Evolutionary conservation across 371 early-diverging fungal species (phyloP).

Genomic region (Mucor velutinosus): DNA sequence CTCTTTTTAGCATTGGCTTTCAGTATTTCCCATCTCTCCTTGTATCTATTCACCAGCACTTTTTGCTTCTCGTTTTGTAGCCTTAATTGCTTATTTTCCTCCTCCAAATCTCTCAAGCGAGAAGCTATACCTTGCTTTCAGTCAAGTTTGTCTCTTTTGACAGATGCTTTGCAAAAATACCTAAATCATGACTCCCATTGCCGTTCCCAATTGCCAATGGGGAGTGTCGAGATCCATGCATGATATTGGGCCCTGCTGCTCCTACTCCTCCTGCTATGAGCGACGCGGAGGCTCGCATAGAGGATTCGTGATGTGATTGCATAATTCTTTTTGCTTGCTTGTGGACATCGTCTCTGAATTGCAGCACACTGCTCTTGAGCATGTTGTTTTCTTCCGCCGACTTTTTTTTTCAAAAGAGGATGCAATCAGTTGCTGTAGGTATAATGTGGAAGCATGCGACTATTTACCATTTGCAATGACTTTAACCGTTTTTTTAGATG

Average conservation of each 20-base stretch:
- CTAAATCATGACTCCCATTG: constrained; percentile 14
- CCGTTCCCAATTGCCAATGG: not conserved
- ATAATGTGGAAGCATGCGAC: not conserved
- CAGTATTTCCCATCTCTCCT: constrained; percentile 86
- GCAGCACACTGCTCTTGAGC: constrained; percentile 77
- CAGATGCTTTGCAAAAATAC: not conserved
- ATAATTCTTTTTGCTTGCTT: constrained; percentile 63
- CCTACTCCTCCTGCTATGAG: not conserved
- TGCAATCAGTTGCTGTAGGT: not conserved
- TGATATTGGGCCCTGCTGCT: not conserved
- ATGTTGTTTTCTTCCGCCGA: constrained; percentile 77
- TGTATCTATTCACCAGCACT: constrained; percentile 70
- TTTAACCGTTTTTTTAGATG: constrained; percentile 63
- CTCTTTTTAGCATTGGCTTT: constrained; percentile 85
- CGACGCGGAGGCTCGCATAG: constrained; percentile 21
- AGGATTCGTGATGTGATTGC: constrained; percentile 45
- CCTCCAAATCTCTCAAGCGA: constrained; percentile 59
- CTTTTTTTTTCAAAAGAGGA: constrained; percentile 34
- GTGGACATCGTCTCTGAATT: constrained; percentile 79
- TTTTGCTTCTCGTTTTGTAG: constrained; percentile 59
- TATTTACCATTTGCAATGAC: constrained; percentile 65
- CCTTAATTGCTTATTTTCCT: constrained; percentile 55
- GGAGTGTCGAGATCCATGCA: constrained; percentile 9
- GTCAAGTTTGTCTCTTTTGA: not conserved
- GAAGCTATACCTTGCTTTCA: constrained; percentile 4